Evolutionary conservation across 495 filamentous ascomycete species (phyloP), one percentile per base, ranked within the genome.

Genomic region (Aspergillus sparsus): DNA sequence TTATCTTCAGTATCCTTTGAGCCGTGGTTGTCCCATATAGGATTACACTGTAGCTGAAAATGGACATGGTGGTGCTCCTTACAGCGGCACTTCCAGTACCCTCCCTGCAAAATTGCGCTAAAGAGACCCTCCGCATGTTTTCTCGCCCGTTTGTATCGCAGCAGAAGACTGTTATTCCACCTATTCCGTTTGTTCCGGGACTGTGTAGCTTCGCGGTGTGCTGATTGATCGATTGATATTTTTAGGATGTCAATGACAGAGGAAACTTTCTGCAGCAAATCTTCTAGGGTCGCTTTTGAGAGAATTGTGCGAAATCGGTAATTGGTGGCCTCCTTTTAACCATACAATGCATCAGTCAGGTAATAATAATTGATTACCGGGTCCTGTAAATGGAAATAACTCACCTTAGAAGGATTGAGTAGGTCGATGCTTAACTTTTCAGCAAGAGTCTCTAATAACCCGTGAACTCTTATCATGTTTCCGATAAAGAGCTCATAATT

Each of bases 401-500:
- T 41, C 37, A 41, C 37, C 1, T 9, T 1, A 1, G 37, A 41
- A 41, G 37, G 37, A 1, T 41, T 41, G 37, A 13, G 8, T 13
- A 41, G 1, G 37, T 41, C 37, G 1, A 41, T 5, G 4, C 4
- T 36, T 34, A 54, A n/a, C 36, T 32, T 54, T 32, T 42, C 15
- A 12, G 52, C 11, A 1, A 54, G 1, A 0, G n/a, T n/a, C 5
- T 27, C 15, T 2, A 54, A 5, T 18, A 54, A 27, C 2, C 1
- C 16, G 21, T 7, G 18, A 11, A 54, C 34, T 6, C 37, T 13
- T 6, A 34, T 1, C 52, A 54, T 54, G 3, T n/a, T 57, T n/a
- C 18, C 55, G 0, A 57, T 0, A 49, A 66, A 68, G 2, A 51
- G 12, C 3, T 58, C 63, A 16, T 68, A 68, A 15, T 58, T 62